Evolutionary conservation across 2,329 filamentous ascomycete genomes (phyloP).

Genomic region (Botryotinia calthae): DNA sequence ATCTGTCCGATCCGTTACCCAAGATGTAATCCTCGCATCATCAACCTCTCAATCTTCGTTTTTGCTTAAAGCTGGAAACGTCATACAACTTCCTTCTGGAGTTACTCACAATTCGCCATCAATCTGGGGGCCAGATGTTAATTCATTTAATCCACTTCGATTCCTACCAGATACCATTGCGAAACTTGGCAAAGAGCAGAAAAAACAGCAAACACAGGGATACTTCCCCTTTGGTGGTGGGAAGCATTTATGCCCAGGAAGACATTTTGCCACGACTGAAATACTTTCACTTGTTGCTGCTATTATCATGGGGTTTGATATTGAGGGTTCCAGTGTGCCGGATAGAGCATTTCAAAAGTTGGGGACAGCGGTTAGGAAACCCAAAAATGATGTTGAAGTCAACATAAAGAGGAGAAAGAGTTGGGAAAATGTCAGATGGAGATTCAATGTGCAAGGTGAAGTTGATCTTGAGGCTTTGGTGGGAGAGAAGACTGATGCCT

Average conservation of each 20-base stretch:
- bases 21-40: conserved; percentile 43
- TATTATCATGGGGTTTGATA: conserved; percentile 37
- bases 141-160: conserved; percentile 44
- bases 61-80: conserved; percentile 44
- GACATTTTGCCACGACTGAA: conserved; percentile 43
- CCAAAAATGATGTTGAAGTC: conserved; percentile 29
- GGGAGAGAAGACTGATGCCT: conserved; percentile 9
- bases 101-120: conserved; percentile 43
- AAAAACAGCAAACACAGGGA: conserved; percentile 29
- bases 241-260: conserved; percentile 43
- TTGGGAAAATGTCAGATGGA: conserved; percentile 34
- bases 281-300: conserved; percentile 40
- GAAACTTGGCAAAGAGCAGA: conserved; percentile 24
- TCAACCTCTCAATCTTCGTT: conserved; percentile 38
- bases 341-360: conserved; percentile 29
- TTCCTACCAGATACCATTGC: conserved; percentile 39
- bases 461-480: conserved; percentile 24
- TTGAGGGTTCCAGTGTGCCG: conserved; percentile 23
- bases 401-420: conserved; percentile 26
- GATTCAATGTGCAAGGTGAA: conserved; percentile 23
- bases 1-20: conserved; percentile 43
- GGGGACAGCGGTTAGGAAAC: conserved; percentile 33
- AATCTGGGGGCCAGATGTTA: conserved; percentile 47
- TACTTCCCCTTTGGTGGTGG: conserved; percentile 44
- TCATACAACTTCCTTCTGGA: conserved; percentile 47